Conservation (phyloP, 1,284 basidiomycete genomes). For the Neonothopanus nambi region DNA sequence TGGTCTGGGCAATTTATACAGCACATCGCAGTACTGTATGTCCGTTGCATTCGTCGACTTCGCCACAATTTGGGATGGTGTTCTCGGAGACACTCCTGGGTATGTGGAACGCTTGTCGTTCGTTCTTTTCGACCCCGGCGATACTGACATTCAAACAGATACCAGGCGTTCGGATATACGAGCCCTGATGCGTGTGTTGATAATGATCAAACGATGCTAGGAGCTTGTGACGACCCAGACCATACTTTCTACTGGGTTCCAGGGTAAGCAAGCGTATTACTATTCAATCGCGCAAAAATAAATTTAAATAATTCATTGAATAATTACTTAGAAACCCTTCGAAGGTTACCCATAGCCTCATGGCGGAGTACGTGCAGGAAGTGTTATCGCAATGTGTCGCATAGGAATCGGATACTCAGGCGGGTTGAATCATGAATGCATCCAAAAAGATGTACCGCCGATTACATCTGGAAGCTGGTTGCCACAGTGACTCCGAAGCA, state of each 20-base stretch:
- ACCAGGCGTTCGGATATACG: conserved; percentile 47
- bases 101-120: neutral
- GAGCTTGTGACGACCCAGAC: conserved; percentile 43
- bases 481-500: too few species aligned
- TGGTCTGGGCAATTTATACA: conserved; percentile 30
- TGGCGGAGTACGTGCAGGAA: conserved; percentile 48
- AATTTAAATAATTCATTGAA: neutral
- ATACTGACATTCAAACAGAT: conserved; percentile 11
- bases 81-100: conserved; percentile 40
- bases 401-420: too few species aligned
- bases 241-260: conserved; percentile 52
- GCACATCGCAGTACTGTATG: conserved; percentile 24
- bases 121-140: too few species aligned
- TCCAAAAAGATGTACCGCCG: too few species aligned
- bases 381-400: conserved; percentile 35
- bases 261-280: conserved; percentile 36
- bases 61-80: conserved; percentile 44
- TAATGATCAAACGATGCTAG: conserved; percentile 29
- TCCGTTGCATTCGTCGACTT: conserved; percentile 49
- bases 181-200: conserved; percentile 37
- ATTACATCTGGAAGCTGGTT: too few species aligned
- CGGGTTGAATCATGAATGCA: too few species aligned
- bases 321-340: conserved; percentile 37
- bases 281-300: neutral
- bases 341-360: conserved; percentile 41